Base-by-base conservation (phyloP, 306 rosid genomes). In the Prosopis cineraria region DNA sequence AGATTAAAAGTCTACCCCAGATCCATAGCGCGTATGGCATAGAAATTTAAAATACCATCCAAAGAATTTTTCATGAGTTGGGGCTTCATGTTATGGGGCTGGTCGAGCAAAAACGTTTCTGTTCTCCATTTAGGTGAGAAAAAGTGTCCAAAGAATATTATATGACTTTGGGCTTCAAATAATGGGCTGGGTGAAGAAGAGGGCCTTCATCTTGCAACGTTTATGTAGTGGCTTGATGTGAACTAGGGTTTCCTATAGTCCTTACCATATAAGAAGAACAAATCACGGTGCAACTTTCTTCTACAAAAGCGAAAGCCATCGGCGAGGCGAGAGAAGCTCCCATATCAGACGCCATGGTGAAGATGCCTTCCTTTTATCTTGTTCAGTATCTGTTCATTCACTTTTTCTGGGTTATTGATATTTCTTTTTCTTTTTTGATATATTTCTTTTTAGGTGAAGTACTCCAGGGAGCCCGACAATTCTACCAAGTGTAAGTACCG, bases 381-480 rank as follows among this genome's bases (percentile, higher is more conserved):
- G 4, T n/a, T n/a, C 20, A 0, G 4, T 11, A 13, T 10, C 2
- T 6, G 3, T 22, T 81, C 24, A 0, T 3, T 71, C 10, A 17
- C 0, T 30, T 33, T 40, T 76, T n/a, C 16, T 5, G 6, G 4
- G 48, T 55, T 39, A 20, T 14, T 78, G 25, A 37, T 19, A 3
- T 0, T 39, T 43, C 66, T 13, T 37, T 13, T 22, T 55, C 4
- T 20, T 10, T 10, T 6, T 9, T 2, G 3, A 2, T 55, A 24
- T 0, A 37, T n/a, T 40, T 34, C 1, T 25, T 4, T 19, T 5
- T 83, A 95, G 98, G 97, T 92, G 68, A 95, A 95, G 89, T 95
- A 95, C 85, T 95, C 98, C 36, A 91, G 90, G 65, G 98, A 95
- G 78, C 98, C 98, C 4, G 96, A 92, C 31, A 95, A 95, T 74